Percentiles rank a stretch among this genome's conserved stretches.
phyloP scores from a whole-genome alignment of 2,329 filamentous ascomycete species.

The Curvularia spicifera region DNA sequence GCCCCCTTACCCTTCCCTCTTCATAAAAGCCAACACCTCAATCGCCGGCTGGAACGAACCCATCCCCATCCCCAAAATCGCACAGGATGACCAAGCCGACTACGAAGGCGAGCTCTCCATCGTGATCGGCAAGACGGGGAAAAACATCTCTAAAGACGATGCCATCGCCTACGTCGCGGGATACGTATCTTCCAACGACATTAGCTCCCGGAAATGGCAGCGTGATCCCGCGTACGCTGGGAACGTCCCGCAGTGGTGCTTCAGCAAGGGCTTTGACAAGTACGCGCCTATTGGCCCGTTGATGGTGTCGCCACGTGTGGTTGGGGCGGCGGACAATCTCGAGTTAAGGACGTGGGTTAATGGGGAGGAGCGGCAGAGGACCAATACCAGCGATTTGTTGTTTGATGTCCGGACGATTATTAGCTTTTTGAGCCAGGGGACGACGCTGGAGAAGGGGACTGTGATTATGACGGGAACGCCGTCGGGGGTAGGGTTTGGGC shows the following conservation, averaged over 20 bases:
- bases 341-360: conserved; percentile 51
- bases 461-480: conserved; percentile 57
- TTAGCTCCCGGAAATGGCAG: conserved; percentile 58
- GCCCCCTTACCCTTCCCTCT: conserved; percentile 16
- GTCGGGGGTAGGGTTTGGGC: conserved; percentile 52
- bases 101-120: conserved; percentile 42
- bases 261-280: conserved; percentile 60
- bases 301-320: conserved; percentile 49
- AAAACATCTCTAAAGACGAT: conserved; percentile 51
- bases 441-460: conserved; percentile 50
- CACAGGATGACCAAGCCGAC: conserved; percentile 50
- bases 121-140: conserved; percentile 58
- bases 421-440: conserved; percentile 51
- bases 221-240: conserved; percentile 32
- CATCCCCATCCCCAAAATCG: conserved; percentile 56
- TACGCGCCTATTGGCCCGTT: conserved; percentile 59
- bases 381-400: conserved; percentile 47
- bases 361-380: conserved; percentile 53
- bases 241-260: conserved; percentile 60
- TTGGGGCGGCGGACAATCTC: conserved; percentile 51
- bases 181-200: conserved; percentile 60
- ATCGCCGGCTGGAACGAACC: conserved; percentile 12
- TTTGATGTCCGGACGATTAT: conserved; percentile 53
- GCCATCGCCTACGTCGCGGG: conserved; percentile 57
- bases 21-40: conserved; percentile 11